Conservation (phyloP, 2,329 filamentous ascomycete genomes). For the Dryadomyces quercivorus region DNA sequence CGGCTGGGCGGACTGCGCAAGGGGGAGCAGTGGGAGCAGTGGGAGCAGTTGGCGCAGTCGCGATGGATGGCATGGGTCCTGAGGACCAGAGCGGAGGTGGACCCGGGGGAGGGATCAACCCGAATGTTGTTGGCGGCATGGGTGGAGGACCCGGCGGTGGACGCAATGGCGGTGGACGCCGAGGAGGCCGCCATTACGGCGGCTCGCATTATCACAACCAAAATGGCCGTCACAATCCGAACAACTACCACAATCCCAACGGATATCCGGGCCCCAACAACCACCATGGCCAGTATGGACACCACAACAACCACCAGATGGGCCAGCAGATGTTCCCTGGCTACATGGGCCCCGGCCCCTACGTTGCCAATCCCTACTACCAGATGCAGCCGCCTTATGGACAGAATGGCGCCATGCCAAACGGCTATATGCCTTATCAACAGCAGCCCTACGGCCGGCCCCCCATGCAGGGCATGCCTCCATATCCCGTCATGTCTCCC, state of each 20-base stretch:
- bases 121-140: not conserved
- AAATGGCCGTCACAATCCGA: slow-evolving; percentile 20
- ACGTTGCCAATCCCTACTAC: slow-evolving; percentile 33
- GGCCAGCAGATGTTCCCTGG: slow-evolving; percentile 35
- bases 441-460: slow-evolving; percentile 32
- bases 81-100: slow-evolving; percentile 12
- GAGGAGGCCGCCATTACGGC: slow-evolving; percentile 22
- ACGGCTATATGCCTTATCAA: slow-evolving; percentile 36
- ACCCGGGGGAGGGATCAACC: slow-evolving; percentile 20
- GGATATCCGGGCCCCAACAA: slow-evolving; percentile 18
- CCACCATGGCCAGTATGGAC: slow-evolving; percentile 24
- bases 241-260: slow-evolving; percentile 23
- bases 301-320: slow-evolving; percentile 23
- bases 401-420: slow-evolving; percentile 34
- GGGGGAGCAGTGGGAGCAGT: slow-evolving; percentile 18
- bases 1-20: slow-evolving; percentile 54
- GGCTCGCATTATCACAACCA: slow-evolving; percentile 16
- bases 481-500: slow-evolving; percentile 3
- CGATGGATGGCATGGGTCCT: not conserved
- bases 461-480: slow-evolving; percentile 26
- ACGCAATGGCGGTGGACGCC: slow-evolving; percentile 20
- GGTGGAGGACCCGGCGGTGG: slow-evolving; percentile 11
- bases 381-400: slow-evolving; percentile 46
- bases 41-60: slow-evolving; percentile 12
- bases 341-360: slow-evolving; percentile 39